phyloP scores from a whole-genome alignment of 176 grass and related monocot genomes.

The Oryza coarctata region DNA sequence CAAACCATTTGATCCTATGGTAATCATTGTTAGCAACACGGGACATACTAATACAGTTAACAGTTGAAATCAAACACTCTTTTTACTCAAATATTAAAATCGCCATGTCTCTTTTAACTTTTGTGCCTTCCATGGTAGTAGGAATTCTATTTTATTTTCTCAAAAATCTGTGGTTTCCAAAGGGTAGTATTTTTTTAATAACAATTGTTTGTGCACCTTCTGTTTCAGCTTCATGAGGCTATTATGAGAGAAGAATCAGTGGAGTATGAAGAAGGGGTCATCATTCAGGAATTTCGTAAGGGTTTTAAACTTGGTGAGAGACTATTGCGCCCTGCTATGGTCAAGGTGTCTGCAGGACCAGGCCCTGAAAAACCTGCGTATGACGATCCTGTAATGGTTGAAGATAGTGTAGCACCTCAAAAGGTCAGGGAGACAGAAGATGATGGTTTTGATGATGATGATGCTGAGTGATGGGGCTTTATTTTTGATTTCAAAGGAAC shows the following conservation, averaged over 20 bases:
- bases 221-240: constrained; percentile 85
- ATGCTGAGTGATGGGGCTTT: constrained; percentile 36
- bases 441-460: constrained; percentile 30
- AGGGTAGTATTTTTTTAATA: neutral
- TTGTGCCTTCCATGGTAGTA: neutral
- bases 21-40: constrained; percentile 45
- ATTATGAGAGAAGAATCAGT: constrained; percentile 88
- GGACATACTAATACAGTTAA: neutral
- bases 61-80: neutral
- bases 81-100: constrained; percentile 3
- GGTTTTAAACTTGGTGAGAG: constrained; percentile 92
- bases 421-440: constrained; percentile 31
- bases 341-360: constrained; percentile 88
- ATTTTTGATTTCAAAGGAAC: constrained; percentile 20
- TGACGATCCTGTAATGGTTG: constrained; percentile 25
- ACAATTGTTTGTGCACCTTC: constrained; percentile 11
- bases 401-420: constrained; percentile 54
- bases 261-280: constrained; percentile 75
- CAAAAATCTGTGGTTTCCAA: neutral
- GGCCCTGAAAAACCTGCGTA: constrained; percentile 56
- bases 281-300: constrained; percentile 92
- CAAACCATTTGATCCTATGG: constrained; percentile 88
- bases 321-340: constrained; percentile 79
- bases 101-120: neutral
- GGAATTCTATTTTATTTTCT: neutral